phyloP scores from a whole-genome alignment of 1,284 basidiomycete species.

The Puccinia horiana region DNA sequence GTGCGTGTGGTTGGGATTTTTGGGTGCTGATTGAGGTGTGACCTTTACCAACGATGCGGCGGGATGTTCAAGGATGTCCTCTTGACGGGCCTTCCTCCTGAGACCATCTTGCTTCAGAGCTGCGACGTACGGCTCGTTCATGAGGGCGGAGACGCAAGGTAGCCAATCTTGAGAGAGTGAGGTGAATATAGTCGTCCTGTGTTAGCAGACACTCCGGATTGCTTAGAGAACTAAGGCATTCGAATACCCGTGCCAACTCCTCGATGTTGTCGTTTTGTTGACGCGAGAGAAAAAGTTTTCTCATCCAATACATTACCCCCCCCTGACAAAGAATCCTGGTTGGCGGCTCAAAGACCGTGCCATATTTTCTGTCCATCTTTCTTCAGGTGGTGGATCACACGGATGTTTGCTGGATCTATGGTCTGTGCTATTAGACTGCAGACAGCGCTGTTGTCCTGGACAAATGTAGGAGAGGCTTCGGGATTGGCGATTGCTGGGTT shows the following conservation, averaged over 20 bases:
- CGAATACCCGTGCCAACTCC: background rate
- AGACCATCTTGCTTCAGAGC: background rate
- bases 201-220: background rate
- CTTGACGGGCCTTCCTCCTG: background rate
- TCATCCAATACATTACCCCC: background rate
- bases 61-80: background rate
- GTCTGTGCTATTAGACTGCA: background rate
- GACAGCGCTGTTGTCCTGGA: background rate
- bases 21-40: too few species aligned
- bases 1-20: too few species aligned
- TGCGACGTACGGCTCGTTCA: background rate
- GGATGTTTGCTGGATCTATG: background rate
- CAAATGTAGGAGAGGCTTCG: background rate
- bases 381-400: background rate
- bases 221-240: background rate
- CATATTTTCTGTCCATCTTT: background rate
- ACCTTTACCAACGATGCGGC: too few species aligned
- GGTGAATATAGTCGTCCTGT: background rate
- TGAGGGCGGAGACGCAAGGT: background rate
- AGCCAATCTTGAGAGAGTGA: conserved; percentile 14
- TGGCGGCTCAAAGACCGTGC: background rate
- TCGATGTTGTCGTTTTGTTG: background rate
- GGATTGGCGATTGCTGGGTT: background rate
- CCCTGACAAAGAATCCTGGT: background rate
- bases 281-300: background rate